phyloP scores from a whole-genome alignment of 2,329 filamentous ascomycete genomes.

The Sarocladium kiliense region DNA sequence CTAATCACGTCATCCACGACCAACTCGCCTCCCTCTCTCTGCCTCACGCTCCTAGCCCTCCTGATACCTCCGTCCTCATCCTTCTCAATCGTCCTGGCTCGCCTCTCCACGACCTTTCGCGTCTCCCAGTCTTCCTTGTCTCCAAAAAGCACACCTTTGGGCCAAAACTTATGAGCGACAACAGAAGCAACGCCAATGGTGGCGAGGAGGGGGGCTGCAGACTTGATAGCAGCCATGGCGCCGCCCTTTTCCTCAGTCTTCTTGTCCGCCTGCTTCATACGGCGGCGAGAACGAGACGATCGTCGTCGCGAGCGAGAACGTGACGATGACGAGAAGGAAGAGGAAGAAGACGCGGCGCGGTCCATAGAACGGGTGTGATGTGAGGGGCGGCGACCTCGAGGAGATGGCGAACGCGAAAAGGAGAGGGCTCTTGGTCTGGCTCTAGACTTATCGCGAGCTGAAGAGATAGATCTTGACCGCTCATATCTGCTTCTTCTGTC shows the following conservation, averaged over 20 bases:
- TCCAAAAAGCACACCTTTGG: slow-evolving; percentile 23
- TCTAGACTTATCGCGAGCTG: not conserved
- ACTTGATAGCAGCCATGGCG: slow-evolving; percentile 21
- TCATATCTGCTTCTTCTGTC: not conserved
- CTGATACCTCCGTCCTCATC: slow-evolving; percentile 8
- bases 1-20: slow-evolving; percentile 3
- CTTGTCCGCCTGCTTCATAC: not conserved
- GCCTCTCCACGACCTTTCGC: not conserved
- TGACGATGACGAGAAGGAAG: not conserved
- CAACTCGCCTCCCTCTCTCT: not conserved
- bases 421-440: not conserved
- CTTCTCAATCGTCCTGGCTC: not conserved
- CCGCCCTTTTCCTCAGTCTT: slow-evolving; percentile 15
- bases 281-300: not conserved
- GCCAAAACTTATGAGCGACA: slow-evolving; percentile 30
- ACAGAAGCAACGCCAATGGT: slow-evolving; percentile 29
- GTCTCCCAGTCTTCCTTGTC: slow-evolving; percentile 25
- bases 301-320: not conserved
- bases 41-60: not conserved
- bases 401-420: slow-evolving; percentile 3
- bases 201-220: slow-evolving; percentile 25
- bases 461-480: not conserved
- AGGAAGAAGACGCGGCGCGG: not conserved
- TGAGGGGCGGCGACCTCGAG: not conserved
- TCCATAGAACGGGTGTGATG: not conserved